Evolutionary conservation across 2,329 filamentous ascomycete species (phyloP).

Genomic region (Penicillium freii): DNA sequence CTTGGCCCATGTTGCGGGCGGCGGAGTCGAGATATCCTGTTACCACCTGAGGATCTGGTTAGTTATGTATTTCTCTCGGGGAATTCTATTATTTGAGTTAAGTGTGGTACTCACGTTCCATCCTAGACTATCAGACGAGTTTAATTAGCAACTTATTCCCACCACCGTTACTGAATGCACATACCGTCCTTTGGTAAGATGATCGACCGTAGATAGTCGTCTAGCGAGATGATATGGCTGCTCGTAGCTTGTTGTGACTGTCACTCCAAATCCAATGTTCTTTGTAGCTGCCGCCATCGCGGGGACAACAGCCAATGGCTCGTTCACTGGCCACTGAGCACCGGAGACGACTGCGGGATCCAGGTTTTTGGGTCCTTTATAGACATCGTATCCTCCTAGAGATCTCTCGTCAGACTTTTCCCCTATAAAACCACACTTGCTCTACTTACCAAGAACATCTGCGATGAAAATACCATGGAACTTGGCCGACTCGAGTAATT

Average conservation of each 20-base stretch:
- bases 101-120: slow-evolving; percentile 50
- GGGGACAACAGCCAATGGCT: slow-evolving; percentile 61
- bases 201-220: slow-evolving; percentile 65
- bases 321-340: slow-evolving; percentile 70
- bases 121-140: slow-evolving; percentile 43
- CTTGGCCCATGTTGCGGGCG: slow-evolving; percentile 60
- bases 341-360: slow-evolving; percentile 60
- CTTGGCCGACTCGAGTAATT: slow-evolving; percentile 60
- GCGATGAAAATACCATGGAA: slow-evolving; percentile 68
- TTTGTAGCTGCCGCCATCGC: slow-evolving; percentile 68
- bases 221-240: slow-evolving; percentile 66
- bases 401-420: slow-evolving; percentile 13
- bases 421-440: not conserved
- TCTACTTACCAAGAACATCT: slow-evolving; percentile 55
- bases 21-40: slow-evolving; percentile 68
- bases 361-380: slow-evolving; percentile 60
- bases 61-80: not conserved
- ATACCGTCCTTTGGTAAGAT: slow-evolving; percentile 61
- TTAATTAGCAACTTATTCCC: not conserved
- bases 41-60: slow-evolving; percentile 50
- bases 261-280: slow-evolving; percentile 67
- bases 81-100: not conserved
- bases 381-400: slow-evolving; percentile 65
- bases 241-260: slow-evolving; percentile 66
- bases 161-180: slow-evolving; percentile 13